Evolutionary conservation across 352 stramenopile genomes (phyloP).

Genomic region (Globisporangium echinulatum): DNA sequence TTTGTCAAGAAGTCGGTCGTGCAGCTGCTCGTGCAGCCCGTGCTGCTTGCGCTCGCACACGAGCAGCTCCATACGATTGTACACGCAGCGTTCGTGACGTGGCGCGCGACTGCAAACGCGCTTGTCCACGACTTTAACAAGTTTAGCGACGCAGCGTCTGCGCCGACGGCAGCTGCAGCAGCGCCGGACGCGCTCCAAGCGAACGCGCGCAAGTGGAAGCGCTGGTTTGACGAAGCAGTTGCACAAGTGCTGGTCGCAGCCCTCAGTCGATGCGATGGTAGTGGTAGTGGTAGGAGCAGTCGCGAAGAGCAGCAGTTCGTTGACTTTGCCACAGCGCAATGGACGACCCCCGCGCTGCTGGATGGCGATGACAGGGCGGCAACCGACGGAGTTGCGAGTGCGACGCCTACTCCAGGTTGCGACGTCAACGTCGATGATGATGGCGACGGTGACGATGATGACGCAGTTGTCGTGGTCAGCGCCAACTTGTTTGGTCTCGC

Average conservation of each 20-base stretch:
- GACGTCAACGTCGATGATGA: background rate
- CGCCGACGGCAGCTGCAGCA: background rate
- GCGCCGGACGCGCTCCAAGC: constrained; percentile 24
- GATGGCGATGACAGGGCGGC: too few relatives aligned
- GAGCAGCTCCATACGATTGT: constrained; percentile 44
- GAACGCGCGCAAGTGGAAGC: constrained; percentile 42
- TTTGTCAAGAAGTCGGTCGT: constrained; percentile 52
- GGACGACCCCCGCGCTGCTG: constrained; percentile 1
- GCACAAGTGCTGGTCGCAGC: constrained; percentile 23
- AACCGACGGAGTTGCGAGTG: too few relatives aligned
- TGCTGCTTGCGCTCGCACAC: constrained; percentile 38
- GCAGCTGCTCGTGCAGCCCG: constrained; percentile 38
- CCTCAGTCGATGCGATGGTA: constrained; percentile 5
- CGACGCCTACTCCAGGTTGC: background rate
- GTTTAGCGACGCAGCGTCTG: constrained; percentile 14
- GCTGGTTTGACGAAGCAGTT: constrained; percentile 47
- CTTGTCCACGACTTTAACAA: constrained; percentile 47
- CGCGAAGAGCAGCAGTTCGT: constrained; percentile 27
- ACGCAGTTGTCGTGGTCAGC: constrained; percentile 10
- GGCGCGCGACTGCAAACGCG: constrained; percentile 32
- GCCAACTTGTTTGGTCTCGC: constrained; percentile 34
- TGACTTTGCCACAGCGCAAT: constrained; percentile 18
- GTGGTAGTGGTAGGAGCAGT: background rate
- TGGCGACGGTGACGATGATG: constrained; percentile 1
- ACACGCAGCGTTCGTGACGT: constrained; percentile 41